Percentiles rank a stretch among this genome's conserved stretches.
phyloP scores from a whole-genome alignment of 73 alveolate species.

The Blepharisma japonicum region DNA sequence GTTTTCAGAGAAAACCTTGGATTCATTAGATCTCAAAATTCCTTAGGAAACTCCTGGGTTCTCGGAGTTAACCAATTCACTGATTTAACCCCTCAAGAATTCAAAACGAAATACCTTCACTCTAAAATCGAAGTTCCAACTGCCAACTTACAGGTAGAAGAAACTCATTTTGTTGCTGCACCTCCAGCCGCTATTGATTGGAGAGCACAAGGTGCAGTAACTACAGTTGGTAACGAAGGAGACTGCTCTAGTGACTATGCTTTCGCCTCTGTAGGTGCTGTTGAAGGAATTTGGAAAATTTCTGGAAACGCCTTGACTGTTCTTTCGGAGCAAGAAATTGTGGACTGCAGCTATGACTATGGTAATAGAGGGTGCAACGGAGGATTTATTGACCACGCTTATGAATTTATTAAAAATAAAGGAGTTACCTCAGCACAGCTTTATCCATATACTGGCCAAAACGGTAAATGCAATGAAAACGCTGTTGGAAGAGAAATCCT shows the following conservation, averaged over 20 bases:
- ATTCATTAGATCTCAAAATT: too few relatives aligned
- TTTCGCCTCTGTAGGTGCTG: slow-evolving; percentile 50
- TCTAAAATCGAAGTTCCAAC: neutral
- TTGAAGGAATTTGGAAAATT: slow-evolving; percentile 34
- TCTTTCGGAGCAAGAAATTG: slow-evolving; percentile 58
- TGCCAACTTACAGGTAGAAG: neutral
- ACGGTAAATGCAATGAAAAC: slow-evolving; percentile 24
- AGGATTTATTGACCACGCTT: slow-evolving; percentile 69
- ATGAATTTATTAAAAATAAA: slow-evolving; percentile 43
- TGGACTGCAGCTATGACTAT: slow-evolving; percentile 47
- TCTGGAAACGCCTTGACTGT: slow-evolving; percentile 28
- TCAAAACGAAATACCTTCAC: slow-evolving; percentile 9
- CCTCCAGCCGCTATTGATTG: slow-evolving; percentile 25
- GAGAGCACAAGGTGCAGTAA: slow-evolving; percentile 22
- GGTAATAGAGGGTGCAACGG: slow-evolving; percentile 73
- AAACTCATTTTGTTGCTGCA: neutral
- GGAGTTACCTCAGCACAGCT: slow-evolving; percentile 40
- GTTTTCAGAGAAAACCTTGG: too few relatives aligned
- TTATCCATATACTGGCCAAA: slow-evolving; percentile 53
- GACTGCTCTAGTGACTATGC: slow-evolving; percentile 46
- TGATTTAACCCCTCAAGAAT: slow-evolving; percentile 38
- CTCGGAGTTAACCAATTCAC: slow-evolving; percentile 35
- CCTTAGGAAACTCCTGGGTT: too few relatives aligned
- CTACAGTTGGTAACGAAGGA: slow-evolving; percentile 41
- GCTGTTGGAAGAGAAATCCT: neutral